phyloP scores from a whole-genome alignment of 1,139 yeast species.

The Spencermartinsiella ligniputridi region DNA sequence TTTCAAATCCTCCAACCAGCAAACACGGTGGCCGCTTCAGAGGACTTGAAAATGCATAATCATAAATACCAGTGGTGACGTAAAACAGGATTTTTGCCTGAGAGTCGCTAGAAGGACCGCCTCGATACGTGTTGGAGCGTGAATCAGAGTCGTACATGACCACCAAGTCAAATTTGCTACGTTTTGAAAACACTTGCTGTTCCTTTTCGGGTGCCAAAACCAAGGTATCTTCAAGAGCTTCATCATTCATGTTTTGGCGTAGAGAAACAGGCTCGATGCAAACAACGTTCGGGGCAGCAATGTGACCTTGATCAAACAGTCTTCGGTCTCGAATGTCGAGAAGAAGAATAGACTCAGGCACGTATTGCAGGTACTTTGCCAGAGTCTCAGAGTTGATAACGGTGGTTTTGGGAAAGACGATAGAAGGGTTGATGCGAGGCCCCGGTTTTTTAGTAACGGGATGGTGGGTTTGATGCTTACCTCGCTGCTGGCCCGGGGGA shows the following conservation, averaged over 20 bases:
- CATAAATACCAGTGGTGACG: conserved; percentile 29
- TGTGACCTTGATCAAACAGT: conserved; percentile 57
- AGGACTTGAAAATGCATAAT: conserved; percentile 41
- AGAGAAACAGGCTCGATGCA: conserved; percentile 69
- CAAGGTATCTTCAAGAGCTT: conserved; percentile 56
- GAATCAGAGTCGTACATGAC: conserved; percentile 52
- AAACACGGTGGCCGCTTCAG: conserved; percentile 51
- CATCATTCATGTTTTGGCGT: conserved; percentile 46
- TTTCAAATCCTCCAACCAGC: conserved; percentile 49
- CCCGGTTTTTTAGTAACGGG: background rate
- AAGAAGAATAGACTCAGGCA: conserved; percentile 39
- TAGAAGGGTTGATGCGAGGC: conserved; percentile 4
- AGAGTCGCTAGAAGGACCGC: conserved; percentile 18
- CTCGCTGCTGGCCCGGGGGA: conserved; percentile 4
- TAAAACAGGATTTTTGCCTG: conserved; percentile 19
- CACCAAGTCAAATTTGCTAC: conserved; percentile 55
- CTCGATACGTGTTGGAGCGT: conserved; percentile 18
- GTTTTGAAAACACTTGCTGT: conserved; percentile 44
- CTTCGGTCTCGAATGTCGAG: conserved; percentile 63
- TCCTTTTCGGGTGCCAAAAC: conserved; percentile 53
- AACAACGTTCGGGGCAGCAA: conserved; percentile 47
- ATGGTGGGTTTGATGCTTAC: background rate
- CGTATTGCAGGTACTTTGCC: conserved; percentile 23
- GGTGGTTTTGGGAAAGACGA: conserved; percentile 30
- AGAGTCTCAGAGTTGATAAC: conserved; percentile 30